A percentile compares a stretch with the other conserved stretches of the same genome.
Evolutionary conservation across 768 basidiomycete genomes (phyloP).

Genomic region (Saitozyma podzolica): DNA sequence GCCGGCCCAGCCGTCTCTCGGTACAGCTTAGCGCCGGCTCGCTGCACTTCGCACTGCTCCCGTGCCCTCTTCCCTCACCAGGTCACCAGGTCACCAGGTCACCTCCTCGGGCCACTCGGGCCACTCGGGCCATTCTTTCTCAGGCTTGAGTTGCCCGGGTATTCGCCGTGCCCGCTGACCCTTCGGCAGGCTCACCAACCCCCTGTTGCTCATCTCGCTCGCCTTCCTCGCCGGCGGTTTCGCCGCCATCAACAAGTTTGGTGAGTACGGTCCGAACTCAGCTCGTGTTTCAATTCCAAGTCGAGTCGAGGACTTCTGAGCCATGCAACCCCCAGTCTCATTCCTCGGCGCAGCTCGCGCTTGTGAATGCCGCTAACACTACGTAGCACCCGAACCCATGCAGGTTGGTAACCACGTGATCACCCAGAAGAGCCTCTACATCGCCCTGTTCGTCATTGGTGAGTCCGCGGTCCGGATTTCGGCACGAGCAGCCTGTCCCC

Average conservation of each 20-base stretch:
- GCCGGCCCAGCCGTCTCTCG: too few species aligned
- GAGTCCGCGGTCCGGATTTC: neutral
- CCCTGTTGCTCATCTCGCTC: constrained; percentile 74
- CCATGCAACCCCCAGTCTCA: neutral
- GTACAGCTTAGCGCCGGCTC: too few species aligned
- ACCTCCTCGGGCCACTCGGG: too few species aligned
- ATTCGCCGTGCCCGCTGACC: neutral
- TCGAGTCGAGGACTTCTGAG: neutral
- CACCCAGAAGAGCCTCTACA: constrained; percentile 88
- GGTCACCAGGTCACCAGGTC: too few species aligned
- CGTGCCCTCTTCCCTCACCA: too few species aligned
- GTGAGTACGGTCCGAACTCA: constrained; percentile 56
- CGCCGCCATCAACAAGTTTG: constrained; percentile 81
- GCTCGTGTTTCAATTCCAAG: too few species aligned
- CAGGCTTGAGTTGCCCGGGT: too few species aligned
- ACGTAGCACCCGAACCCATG: constrained; percentile 74
- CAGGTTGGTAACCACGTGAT: constrained; percentile 77
- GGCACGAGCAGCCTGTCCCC: too few species aligned
- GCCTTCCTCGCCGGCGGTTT: constrained; percentile 93
- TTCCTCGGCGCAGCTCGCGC: neutral
- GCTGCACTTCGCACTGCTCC: too few species aligned
- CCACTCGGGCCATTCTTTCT: too few species aligned
- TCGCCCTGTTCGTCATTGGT: constrained; percentile 76
- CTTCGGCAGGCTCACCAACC: constrained; percentile 62
- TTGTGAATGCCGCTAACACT: neutral